Percentiles rank a stretch among this genome's conserved stretches.
phyloP scores from a whole-genome alignment of 148 eudicot genomes.

The Rhododendron ovatum region DNA sequence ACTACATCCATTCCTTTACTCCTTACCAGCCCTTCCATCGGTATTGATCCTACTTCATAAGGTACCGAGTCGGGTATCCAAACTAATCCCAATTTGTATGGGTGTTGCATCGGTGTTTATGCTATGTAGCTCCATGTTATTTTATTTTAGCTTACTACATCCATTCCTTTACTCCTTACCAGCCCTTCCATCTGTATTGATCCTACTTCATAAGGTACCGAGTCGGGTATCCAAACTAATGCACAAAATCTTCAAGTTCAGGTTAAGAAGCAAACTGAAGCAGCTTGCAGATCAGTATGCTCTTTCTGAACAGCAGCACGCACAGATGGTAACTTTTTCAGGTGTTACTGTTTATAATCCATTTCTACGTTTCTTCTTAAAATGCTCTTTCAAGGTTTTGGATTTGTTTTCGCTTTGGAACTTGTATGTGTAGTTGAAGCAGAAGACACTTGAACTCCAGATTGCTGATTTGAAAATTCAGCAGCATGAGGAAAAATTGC shows the following conservation, averaged over 20 bases:
- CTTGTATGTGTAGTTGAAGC: conserved; percentile 66
- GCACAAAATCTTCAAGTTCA: conserved; percentile 23
- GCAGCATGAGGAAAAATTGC: conserved; percentile 72
- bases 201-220: not conserved
- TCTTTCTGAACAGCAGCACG: conserved; percentile 76
- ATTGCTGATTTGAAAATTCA: conserved; percentile 89
- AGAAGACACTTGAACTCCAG: conserved; percentile 81
- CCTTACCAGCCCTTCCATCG: not conserved
- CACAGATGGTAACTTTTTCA: conserved; percentile 57
- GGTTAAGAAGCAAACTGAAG: conserved; percentile 87
- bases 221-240: not conserved
- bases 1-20: not conserved
- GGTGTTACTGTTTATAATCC: not conserved
- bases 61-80: not conserved
- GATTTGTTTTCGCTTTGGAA: not conserved
- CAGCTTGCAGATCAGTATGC: conserved; percentile 84
- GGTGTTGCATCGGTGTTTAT: not conserved
- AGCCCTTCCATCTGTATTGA: not conserved
- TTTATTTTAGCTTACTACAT: not conserved
- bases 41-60: conserved; percentile 1
- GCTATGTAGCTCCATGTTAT: not conserved
- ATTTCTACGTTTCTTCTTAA: not conserved
- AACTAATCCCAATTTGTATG: conserved; percentile 3
- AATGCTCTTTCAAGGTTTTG: not conserved
- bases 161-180: not conserved